Evolutionary conservation across 2,329 filamentous ascomycete genomes (phyloP), one percentile per base, ranked within the genome.

Genomic region (Periconia sp.): DNA sequence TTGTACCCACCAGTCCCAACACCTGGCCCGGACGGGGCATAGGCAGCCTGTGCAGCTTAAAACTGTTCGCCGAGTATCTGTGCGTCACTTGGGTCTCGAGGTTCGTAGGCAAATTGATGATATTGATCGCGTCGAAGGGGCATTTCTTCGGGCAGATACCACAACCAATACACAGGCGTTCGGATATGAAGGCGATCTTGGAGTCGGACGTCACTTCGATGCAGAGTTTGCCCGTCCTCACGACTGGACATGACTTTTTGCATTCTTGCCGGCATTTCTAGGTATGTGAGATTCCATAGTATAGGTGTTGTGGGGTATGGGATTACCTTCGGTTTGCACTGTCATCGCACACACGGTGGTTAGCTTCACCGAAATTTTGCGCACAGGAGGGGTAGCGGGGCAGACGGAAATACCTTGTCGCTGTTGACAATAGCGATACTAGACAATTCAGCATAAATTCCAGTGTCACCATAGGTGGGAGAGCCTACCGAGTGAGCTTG

Each of bases 91-190:
- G 89, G 57, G 88, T 95, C 75, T 99, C 94, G 73, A 99, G 87
- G 77, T 99, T 99, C 72, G 94, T 99, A 61, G 95, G 94, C 80
- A 99, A 79, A 79, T 99, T 99, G 90, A 99, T 99, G 74, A 99
- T 99, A 73, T 92, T 95, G 76, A 99, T 99, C 56, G 94, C 94
- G 68, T 92, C 88, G 75, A 99, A 99, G 12, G 94, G 94, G 73
- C 94, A 99, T 75, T 97, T 97, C 80, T 99, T 99, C 31, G 92
- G 91, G 74, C 95, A 99, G 78, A 99, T 99, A 86, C 94, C 95
- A 70, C 95, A 99, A 74, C 94, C 94, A 65, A 97, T 96, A 72
- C 92, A 96, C 51, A 96, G 84, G 54, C 84, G 85, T 74, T 99
- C 94, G 56, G 92, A 97, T 66, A 99, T 95, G 81, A 96, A 99